Base-by-base conservation (phyloP, 1,284 basidiomycete species). In the Vanrija sp. region DNA sequence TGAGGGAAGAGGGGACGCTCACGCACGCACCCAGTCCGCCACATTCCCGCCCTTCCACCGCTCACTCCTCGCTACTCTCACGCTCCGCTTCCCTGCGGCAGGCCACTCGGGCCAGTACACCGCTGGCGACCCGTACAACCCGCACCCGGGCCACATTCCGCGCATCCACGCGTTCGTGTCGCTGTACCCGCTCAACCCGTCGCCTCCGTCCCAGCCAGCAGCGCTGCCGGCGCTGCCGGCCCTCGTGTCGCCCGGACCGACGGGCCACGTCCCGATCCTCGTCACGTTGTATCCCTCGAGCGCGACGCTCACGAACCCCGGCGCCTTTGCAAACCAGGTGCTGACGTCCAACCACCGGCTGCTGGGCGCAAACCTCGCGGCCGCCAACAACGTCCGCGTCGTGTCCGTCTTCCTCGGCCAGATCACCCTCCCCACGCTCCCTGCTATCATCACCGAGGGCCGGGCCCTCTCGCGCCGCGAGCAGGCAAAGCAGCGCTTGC, bases 41-140 rank as follows among this genome's bases (percentile, higher is more conserved):
- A 75, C 72, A 0, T 72, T 75, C 63, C 71, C 72, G 1, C 68
- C 74, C 3, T 75, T 75, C 66, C 71, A 73, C 54, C 68, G 72
- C 14, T 72, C 69, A 8, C 64, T 75, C 6, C 60, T 67, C 3
- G 74, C 74, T 8, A 75, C 74, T 1, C 59, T 75, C 9, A 73
- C 72, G 0, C 63, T 74, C 7, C 68, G 72, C 9, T 75, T 71
- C 67, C 66, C 72, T 1, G 48, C 37, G n/a, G 20, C 36, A 10
- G 44, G 42, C 15, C 24, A 41, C 36, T 35, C 45, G 19, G 19
- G 46, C 35, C 31, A 57, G 23, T 52, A 63, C 22, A 45, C 61
- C 3, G 53, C 64, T 12, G 57, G 57, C 18, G 69, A 73, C 50
- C 67, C 68, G 2, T 74, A 73, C 64, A 68, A 68, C 51, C 67